Evolutionary conservation across 345 rosid species (phyloP).

Genomic region (Brassica cretica): DNA sequence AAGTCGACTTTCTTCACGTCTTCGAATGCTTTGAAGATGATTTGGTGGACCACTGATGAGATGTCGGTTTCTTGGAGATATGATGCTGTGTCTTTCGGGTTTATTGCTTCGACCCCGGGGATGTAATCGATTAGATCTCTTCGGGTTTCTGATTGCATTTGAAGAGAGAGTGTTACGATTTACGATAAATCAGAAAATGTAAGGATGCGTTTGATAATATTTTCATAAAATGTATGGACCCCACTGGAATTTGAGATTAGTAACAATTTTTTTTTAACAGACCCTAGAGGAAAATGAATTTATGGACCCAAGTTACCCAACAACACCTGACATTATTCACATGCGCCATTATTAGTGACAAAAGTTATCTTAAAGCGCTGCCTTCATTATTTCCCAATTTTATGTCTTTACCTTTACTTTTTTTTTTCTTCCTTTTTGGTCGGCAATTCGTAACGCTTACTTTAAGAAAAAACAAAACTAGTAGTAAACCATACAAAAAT

Average conservation of each 20-base stretch:
- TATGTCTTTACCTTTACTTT: slow-evolving; percentile 4
- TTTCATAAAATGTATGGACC: not conserved
- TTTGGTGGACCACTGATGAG: slow-evolving; percentile 55
- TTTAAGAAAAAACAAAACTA: not conserved
- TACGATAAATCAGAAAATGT: not conserved
- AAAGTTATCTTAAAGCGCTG: slow-evolving; percentile 21
- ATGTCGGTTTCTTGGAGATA: slow-evolving; percentile 68
- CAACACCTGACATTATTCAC: slow-evolving; percentile 38
- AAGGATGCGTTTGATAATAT: not conserved
- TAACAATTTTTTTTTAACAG: not conserved
- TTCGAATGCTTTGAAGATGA: slow-evolving; percentile 55
- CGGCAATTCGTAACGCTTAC: slow-evolving; percentile 18
- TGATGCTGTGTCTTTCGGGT: slow-evolving; percentile 65
- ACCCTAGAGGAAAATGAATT: not conserved
- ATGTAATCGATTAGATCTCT: slow-evolving; percentile 63
- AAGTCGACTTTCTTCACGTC: slow-evolving; percentile 69
- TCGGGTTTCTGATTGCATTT: slow-evolving; percentile 34
- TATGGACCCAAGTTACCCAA: slow-evolving; percentile 17
- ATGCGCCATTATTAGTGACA: slow-evolving; percentile 29
- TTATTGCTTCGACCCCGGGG: slow-evolving; percentile 67
- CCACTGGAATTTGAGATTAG: not conserved
- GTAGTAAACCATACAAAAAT: slow-evolving; percentile 8
- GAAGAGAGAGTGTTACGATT: not conserved
- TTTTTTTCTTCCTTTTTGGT: slow-evolving; percentile 20
- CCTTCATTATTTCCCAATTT: slow-evolving; percentile 12